Conservation (phyloP, 2,329 filamentous ascomycete genomes). For the Sarocladiaceae sp. region DNA sequence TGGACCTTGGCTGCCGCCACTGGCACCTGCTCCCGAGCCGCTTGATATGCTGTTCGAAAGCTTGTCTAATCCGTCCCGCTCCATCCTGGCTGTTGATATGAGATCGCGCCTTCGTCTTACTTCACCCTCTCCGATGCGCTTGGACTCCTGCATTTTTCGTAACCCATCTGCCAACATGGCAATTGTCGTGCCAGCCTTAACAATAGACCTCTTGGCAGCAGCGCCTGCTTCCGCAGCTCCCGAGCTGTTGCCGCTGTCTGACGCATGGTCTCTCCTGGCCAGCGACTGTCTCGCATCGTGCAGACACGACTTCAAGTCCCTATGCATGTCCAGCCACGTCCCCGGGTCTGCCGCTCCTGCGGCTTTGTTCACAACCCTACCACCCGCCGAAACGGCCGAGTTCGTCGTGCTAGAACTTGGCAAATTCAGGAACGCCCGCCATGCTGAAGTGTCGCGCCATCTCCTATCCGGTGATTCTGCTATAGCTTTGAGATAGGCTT, state of each 20-base stretch:
- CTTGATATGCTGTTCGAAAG: constrained; percentile 52
- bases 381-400: constrained; percentile 41
- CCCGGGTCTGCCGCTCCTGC: constrained; percentile 49
- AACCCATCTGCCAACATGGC: constrained; percentile 61
- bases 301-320: constrained; percentile 60
- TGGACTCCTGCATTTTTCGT: constrained; percentile 45
- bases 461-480: constrained; percentile 66
- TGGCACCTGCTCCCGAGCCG: constrained; percentile 16
- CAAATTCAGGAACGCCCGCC: constrained; percentile 68
- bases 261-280: constrained; percentile 55
- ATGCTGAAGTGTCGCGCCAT: constrained; percentile 68
- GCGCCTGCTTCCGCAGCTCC: constrained; percentile 56
- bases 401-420: constrained; percentile 46
- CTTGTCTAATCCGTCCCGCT: constrained; percentile 69
- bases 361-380: constrained; percentile 32
- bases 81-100: constrained; percentile 61
- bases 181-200: constrained; percentile 61
- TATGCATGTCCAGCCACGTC: constrained; percentile 71
- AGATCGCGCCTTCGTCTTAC: constrained; percentile 65
- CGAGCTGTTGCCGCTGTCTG: constrained; percentile 32
- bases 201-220: constrained; percentile 67
- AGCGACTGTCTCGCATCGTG: constrained; percentile 63
- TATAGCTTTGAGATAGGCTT: constrained; percentile 66
- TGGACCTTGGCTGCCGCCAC: constrained; percentile 44
- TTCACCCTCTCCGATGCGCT: constrained; percentile 65